Base-by-base conservation (phyloP, 768 basidiomycete species). In the Cyathus striatus region DNA sequence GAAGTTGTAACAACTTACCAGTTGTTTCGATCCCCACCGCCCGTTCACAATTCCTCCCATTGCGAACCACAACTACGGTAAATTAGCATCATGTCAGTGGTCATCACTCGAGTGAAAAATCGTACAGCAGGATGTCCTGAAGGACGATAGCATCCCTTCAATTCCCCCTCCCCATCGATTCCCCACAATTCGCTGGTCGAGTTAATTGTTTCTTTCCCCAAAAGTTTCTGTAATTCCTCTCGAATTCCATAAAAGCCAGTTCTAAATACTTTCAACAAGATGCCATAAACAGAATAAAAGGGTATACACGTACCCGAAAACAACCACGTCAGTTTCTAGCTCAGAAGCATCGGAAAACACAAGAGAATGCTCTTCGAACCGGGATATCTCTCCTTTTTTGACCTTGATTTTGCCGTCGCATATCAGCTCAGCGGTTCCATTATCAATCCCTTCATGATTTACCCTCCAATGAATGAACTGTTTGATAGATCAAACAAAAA, bases 391-490 rank as follows among this genome's bases (percentile, higher is more conserved):
- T 14, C 76, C 78, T 50, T 73, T 73, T 62, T 79, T 81, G 45
- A 82, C 57, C 51, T 76, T 75, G 58, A 81, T 73, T 52, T 78
- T 71, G 5, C 78, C 78, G 30, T 71, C 62, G 24, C 67, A 65
- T 48, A 81, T 74, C 44, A 73, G 61, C 50, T 77, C 66, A 23
- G 71, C 69, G 32, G 70, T 71, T 22, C 76, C 79, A 40, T 70
- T 67, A 48, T 76, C 75, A 16, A 65, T 27, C 60, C 61, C 63
- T 63, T 6, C 14, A 12, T 40, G 26, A 13, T 7, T 16, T 16
- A 41, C n/a, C n/a, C 13, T 26, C 36, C 20, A 9, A n/a, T n/a
- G n/a, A n/a, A n/a, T n/a, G 18, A 10, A 26, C 10, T 10, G 13
- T 12, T 41, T 5, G n/a, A 9, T 7, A 13, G 12, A 45, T 7